These are phyloP conservation scores for Neurospora sp. DNA, from an alignment of 495 filamentous ascomycete genomes.

Conservation along the genomic window DNA sequence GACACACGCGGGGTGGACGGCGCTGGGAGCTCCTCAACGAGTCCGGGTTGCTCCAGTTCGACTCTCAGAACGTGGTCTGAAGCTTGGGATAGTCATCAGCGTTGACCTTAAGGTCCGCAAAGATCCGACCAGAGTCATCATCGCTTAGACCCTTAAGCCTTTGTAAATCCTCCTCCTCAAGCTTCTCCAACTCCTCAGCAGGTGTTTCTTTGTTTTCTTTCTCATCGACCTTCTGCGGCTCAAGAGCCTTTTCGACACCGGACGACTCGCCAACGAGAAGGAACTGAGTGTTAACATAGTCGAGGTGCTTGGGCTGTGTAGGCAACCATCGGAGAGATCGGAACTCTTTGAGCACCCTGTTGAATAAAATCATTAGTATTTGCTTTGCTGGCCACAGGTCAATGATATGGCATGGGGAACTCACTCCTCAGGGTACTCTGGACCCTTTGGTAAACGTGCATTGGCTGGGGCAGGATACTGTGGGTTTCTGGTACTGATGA, in stretches of 20 bases:
- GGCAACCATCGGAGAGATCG: slow-evolving; percentile 62
- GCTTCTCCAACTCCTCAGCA: slow-evolving; percentile 34
- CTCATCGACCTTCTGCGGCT: slow-evolving; percentile 47
- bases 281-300: slow-evolving; percentile 72
- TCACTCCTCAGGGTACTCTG: slow-evolving; percentile 67
- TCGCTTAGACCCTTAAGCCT: slow-evolving; percentile 27
- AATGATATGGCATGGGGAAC: slow-evolving; percentile 14
- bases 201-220: slow-evolving; percentile 49
- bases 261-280: slow-evolving; percentile 69
- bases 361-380: slow-evolving; percentile 18
- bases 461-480: slow-evolving; percentile 52
- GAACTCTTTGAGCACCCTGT: slow-evolving; percentile 61
- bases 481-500: slow-evolving; percentile 76
- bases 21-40: neutral
- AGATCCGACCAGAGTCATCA: slow-evolving; percentile 32
- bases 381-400: neutral
- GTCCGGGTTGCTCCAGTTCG: neutral
- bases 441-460: slow-evolving; percentile 50
- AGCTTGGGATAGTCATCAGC: slow-evolving; percentile 32
- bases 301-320: slow-evolving; percentile 62
- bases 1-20: neutral
- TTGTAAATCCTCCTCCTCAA: slow-evolving; percentile 33
- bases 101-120: slow-evolving; percentile 29
- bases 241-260: slow-evolving; percentile 50
- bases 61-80: slow-evolving; percentile 27